A percentile compares a stretch with the other conserved stretches of the same genome.
Conservation (phyloP, 202 grass and related monocot genomes). For the Digitaria exilis region DNA sequence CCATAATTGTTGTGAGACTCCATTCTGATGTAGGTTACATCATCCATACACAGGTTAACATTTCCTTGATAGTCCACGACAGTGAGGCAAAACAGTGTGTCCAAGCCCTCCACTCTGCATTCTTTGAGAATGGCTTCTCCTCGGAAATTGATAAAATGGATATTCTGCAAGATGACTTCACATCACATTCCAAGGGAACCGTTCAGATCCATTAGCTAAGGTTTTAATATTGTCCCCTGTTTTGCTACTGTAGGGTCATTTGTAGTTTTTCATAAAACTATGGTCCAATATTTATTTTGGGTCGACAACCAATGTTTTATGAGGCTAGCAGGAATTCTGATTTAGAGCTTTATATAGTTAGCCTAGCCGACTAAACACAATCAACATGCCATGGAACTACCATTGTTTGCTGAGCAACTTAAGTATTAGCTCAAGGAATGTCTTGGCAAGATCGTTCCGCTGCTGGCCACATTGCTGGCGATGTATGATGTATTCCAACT, state of each 20-base stretch:
- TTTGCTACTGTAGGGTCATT: not conserved
- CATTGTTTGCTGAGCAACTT: not conserved
- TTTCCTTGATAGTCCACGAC: conserved; percentile 87
- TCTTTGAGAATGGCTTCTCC: conserved; percentile 78
- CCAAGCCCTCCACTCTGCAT: conserved; percentile 78
- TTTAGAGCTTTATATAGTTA: not conserved
- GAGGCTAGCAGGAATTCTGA: not conserved
- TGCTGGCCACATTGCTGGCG: not conserved
- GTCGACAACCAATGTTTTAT: not conserved
- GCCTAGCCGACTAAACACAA: too few species aligned
- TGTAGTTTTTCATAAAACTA: not conserved
- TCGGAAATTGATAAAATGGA: conserved; percentile 54
- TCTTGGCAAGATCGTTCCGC: not conserved
- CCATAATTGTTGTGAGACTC: not conserved
- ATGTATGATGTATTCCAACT: not conserved
- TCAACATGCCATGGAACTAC: too few species aligned
- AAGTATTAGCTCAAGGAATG: not conserved
- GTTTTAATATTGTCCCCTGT: not conserved
- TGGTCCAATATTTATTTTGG: not conserved
- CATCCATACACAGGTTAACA: conserved; percentile 68
- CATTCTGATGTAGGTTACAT: not conserved
- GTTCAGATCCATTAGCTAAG: not conserved
- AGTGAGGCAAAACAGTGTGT: conserved; percentile 85
- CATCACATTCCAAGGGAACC: conserved; percentile 4
- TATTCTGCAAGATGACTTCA: conserved; percentile 22